Conservation (phyloP, 371 early-diverging fungal species). For the Mucor plumbeus region DNA sequence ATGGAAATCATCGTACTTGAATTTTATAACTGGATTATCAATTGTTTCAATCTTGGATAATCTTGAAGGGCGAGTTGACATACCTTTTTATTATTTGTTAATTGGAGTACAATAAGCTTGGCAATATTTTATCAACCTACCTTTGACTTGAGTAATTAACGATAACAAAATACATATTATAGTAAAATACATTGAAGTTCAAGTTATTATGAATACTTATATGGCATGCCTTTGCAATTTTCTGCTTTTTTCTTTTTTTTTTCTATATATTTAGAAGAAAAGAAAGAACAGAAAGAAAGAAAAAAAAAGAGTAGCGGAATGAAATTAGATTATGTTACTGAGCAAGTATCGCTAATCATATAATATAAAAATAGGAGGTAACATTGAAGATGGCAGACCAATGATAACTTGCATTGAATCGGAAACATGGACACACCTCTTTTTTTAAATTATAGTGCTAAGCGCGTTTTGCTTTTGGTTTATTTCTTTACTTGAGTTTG, state of each 20-base stretch:
- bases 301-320: not conserved
- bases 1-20: not conserved
- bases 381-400: not conserved
- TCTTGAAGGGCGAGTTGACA: conserved; percentile 17
- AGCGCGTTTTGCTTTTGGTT: not conserved
- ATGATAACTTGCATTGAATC: not conserved
- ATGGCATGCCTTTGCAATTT: not conserved
- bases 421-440: not conserved
- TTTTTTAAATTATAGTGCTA: conserved; percentile 1
- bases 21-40: conserved; percentile 5
- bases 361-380: not conserved
- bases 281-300: not conserved
- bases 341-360: no score
- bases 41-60: conserved; percentile 14
- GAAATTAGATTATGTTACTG: no score
- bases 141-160: conserved; percentile 6
- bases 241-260: not conserved
- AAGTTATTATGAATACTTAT: not conserved
- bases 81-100: conserved; percentile 2
- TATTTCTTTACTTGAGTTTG: not conserved
- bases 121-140: not conserved
- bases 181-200: not conserved
- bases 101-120: not conserved
- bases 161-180: conserved; percentile 8
- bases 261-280: not conserved